These are phyloP conservation scores for Populus tomentosa DNA, from an alignment of 441 rosid genomes.

Conservation along the genomic window DNA sequence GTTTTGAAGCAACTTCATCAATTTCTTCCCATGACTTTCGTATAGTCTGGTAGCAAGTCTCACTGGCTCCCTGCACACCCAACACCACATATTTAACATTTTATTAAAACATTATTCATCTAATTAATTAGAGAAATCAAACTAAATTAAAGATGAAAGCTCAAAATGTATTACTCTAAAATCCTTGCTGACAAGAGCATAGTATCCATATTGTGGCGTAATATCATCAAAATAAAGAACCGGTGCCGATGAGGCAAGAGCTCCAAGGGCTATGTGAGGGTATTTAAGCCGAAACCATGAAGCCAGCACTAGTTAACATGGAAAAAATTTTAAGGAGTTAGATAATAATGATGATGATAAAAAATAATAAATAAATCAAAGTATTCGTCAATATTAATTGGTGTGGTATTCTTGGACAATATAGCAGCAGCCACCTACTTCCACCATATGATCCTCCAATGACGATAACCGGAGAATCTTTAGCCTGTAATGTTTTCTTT, in stretches of 20 bases:
- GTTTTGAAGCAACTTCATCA: slow-evolving; percentile 44
- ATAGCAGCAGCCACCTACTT: slow-evolving; percentile 39
- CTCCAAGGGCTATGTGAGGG: slow-evolving; percentile 60
- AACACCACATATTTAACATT: neutral
- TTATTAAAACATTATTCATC: neutral
- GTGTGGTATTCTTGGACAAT: neutral
- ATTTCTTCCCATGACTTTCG: slow-evolving; percentile 46
- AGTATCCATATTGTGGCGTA: slow-evolving; percentile 38
- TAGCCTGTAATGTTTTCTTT: slow-evolving; percentile 37
- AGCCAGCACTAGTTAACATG: slow-evolving; percentile 40
- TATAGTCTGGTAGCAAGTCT: slow-evolving; percentile 48
- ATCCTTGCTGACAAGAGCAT: slow-evolving; percentile 38
- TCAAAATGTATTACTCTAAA: slow-evolving; percentile 27
- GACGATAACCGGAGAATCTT: slow-evolving; percentile 57
- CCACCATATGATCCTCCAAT: slow-evolving; percentile 79
- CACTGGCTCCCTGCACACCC: slow-evolving; percentile 40
- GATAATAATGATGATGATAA: neutral
- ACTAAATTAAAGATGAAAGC: neutral
- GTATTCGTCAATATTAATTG: neutral
- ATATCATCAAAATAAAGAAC: slow-evolving; percentile 54
- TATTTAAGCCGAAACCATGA: slow-evolving; percentile 63
- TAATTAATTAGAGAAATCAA: neutral
- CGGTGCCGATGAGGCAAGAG: slow-evolving; percentile 64
- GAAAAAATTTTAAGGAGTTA: neutral
- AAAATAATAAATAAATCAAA: neutral